A percentile compares a stretch with the other conserved stretches of the same genome.
These are phyloP conservation scores for Vaccinium myrtillus DNA, from an alignment of 148 eudicot species.

Conservation along the genomic window DNA sequence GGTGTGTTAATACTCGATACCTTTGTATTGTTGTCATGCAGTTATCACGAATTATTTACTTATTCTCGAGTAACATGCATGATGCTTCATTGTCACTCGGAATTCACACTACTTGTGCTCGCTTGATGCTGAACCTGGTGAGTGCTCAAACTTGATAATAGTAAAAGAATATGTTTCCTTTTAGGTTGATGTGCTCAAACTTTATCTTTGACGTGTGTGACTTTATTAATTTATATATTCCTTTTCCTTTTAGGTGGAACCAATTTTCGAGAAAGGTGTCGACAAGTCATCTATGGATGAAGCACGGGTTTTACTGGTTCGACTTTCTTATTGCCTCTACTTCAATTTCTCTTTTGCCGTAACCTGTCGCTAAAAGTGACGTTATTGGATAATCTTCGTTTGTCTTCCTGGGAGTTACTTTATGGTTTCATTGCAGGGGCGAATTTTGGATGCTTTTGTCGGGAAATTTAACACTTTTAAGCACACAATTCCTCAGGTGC, in stretches of 20 bases:
- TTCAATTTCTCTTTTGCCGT: background rate
- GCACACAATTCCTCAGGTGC: conserved; percentile 89
- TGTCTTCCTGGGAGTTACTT: conserved; percentile 13
- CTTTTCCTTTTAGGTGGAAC: conserved; percentile 71
- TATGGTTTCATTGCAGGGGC: conserved; percentile 45
- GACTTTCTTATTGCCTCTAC: conserved; percentile 16
- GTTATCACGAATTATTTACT: conserved; percentile 89
- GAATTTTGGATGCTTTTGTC: conserved; percentile 97
- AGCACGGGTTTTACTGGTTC: conserved; percentile 80
- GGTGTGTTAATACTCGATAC: background rate
- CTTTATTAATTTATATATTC: background rate
- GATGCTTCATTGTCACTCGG: conserved; percentile 91
- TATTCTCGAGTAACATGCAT: conserved; percentile 98
- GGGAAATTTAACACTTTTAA: conserved; percentile 95
- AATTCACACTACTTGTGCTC: conserved; percentile 98
- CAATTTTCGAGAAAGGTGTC: conserved; percentile 91
- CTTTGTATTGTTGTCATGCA: conserved; percentile 39
- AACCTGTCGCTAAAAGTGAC: background rate
- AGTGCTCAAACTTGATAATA: conserved; percentile 22
- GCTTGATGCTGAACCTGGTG: conserved; percentile 96
- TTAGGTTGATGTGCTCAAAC: background rate
- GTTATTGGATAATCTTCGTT: background rate
- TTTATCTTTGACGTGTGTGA: background rate
- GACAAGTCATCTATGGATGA: conserved; percentile 94
- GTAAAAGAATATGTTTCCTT: background rate